Base-by-base conservation (phyloP, 2,329 filamentous ascomycete species). In the Knufia fluminis region DNA sequence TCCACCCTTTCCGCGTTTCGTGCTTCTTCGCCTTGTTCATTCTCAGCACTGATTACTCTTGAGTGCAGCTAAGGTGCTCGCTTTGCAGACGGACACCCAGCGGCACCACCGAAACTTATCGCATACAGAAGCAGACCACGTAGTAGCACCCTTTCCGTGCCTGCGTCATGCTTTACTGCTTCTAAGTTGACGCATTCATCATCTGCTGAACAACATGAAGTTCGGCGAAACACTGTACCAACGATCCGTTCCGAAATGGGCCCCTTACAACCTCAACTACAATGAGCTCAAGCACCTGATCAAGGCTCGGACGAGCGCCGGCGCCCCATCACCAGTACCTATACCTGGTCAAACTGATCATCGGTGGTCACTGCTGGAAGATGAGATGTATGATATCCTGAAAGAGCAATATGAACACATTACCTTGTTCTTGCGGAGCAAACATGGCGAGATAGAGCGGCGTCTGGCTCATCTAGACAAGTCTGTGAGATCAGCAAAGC, bases 221-320 rank as follows among this genome's bases (percentile, higher is more conserved):
- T 88, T 84, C 76, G 83, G 84, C 55, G 75, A 85, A 56, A 83
- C 80, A 53, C 75, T 92, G 54, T 79, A 83, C 63, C 76, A 79
- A 67, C 78, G 85, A 65, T 90, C 85, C 41, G 85, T 89, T 61
- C 85, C 86, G 55, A 80, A 85, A 77, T 92, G 86, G 86, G 85
- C 78, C 61, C 75, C 86, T 56, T 83, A 90, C 65, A 92, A 94
- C 67, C 80, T 94, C 67, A 87, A 92, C 66, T 94, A 94, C 73
- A 87, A 91, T 65, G 85, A 85, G 43, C 77, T 94, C 55, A 94
- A 94, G 68, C 77, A 86, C 64, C 76, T 86, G 61, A 91, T 94
- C 72, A 92, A 91, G 66, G 77, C 77, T 52, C 79, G 88, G 62
- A 94, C 87, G 1, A 83, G 82, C 10, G 78, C 76, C 39, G 79